These are phyloP conservation scores for Brassica cretica DNA, from an alignment of 345 rosid species.

Conservation along the genomic window DNA sequence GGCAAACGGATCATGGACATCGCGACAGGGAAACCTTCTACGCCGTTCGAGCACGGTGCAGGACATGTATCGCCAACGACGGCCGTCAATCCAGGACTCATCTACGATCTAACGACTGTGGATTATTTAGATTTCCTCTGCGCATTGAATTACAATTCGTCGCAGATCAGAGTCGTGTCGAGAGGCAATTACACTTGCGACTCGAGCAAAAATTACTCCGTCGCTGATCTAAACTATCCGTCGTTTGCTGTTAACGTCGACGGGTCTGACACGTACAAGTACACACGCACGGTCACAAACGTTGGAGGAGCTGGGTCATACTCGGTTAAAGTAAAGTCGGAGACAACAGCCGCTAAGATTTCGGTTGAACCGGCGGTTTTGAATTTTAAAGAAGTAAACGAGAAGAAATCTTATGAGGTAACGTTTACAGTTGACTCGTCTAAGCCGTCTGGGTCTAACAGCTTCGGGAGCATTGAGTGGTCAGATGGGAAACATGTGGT, in stretches of 20 bases:
- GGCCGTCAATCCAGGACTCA: constrained; percentile 74
- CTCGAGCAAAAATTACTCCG: constrained; percentile 43
- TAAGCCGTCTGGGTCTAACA: constrained; percentile 42
- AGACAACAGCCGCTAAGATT: constrained; percentile 48
- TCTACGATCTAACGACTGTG: constrained; percentile 62
- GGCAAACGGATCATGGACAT: constrained; percentile 53
- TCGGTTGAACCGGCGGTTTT: constrained; percentile 50
- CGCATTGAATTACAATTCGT: constrained; percentile 58
- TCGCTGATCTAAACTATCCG: constrained; percentile 66
- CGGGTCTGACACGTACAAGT: not conserved
- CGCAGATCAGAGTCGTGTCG: constrained; percentile 46
- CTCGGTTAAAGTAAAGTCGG: not conserved
- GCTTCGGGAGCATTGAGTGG: constrained; percentile 70
- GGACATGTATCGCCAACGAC: constrained; percentile 38
- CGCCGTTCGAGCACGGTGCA: constrained; percentile 81
- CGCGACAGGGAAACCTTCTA: constrained; percentile 59
- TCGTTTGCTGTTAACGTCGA: not conserved
- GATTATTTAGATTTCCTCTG: constrained; percentile 78
- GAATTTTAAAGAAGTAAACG: constrained; percentile 56
- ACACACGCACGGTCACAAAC: not conserved
- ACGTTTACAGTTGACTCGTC: constrained; percentile 55
- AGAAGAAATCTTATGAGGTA: constrained; percentile 53
- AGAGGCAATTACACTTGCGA: constrained; percentile 58
- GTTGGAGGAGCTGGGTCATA: constrained; percentile 23
- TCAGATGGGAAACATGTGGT: constrained; percentile 71